Percentiles rank a stretch among this genome's conserved stretches.
These are phyloP conservation scores for Elaphomyces granulatus DNA, from an alignment of 495 filamentous ascomycete genomes.

Conservation along the genomic window DNA sequence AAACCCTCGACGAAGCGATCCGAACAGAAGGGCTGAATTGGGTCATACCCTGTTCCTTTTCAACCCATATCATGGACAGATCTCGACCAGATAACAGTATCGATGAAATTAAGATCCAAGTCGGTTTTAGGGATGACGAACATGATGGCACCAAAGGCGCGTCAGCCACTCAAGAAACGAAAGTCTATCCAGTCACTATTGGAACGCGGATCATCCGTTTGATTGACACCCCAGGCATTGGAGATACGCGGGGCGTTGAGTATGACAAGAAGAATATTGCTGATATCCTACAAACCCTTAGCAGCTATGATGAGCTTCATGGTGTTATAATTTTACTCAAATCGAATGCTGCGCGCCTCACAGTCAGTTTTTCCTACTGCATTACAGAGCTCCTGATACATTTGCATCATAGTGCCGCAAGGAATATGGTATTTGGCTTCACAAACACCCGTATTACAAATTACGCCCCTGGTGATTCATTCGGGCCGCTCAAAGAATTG, in stretches of 20 bases:
- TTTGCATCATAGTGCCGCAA: too few species aligned
- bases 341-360: slow-evolving; percentile 10
- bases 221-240: slow-evolving; percentile 34
- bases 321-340: slow-evolving; percentile 12
- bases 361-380: too few species aligned
- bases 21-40: too few species aligned
- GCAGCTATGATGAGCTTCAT: slow-evolving; percentile 23
- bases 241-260: slow-evolving; percentile 23
- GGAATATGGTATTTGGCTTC: too few species aligned
- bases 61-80: too few species aligned
- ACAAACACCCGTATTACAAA: too few species aligned
- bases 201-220: slow-evolving; percentile 17
- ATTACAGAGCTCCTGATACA: too few species aligned
- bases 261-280: slow-evolving; percentile 30
- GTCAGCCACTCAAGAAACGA: slow-evolving; percentile 27
- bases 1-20: too few species aligned
- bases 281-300: slow-evolving; percentile 20
- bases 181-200: slow-evolving; percentile 18
- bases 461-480: too few species aligned
- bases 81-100: slow-evolving; percentile 6
- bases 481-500: too few species aligned
- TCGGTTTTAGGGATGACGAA: slow-evolving; percentile 18
- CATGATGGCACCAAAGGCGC: slow-evolving; percentile 19
- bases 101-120: slow-evolving; percentile 11
- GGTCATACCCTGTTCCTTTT: too few species aligned